Evolutionary conservation across 2,329 filamentous ascomycete species (phyloP).

Genomic region (Pseudogymnoascus sp.): DNA sequence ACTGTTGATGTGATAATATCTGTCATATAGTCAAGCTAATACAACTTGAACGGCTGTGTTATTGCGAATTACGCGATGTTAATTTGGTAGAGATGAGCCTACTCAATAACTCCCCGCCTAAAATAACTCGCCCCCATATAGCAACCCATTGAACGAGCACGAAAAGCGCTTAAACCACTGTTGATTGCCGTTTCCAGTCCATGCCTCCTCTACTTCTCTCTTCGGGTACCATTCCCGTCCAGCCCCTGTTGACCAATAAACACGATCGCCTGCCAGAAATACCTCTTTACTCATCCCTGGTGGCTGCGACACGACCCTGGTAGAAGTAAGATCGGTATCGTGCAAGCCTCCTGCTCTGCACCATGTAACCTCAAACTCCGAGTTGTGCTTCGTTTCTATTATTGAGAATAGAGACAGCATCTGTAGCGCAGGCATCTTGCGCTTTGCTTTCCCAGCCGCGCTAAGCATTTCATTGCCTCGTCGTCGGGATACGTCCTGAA

Average conservation of each 20-base stretch:
- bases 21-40: not conserved
- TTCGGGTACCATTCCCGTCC: not conserved
- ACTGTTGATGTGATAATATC: not conserved
- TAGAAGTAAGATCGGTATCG: too few species aligned
- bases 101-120: too few species aligned
- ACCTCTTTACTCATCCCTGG: not conserved
- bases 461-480: not conserved
- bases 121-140: not conserved
- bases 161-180: not conserved
- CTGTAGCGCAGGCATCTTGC: not conserved
- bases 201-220: not conserved
- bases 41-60: not conserved
- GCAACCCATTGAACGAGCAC: too few species aligned
- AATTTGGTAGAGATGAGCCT: not conserved
- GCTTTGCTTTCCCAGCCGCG: not conserved
- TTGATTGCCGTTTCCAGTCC: not conserved
- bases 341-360: not conserved
- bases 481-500: not conserved
- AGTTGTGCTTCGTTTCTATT: too few species aligned
- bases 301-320: not conserved
- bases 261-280: not conserved
- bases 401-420: too few species aligned
- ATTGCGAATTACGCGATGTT: not conserved
- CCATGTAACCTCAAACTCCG: not conserved
- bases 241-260: too few species aligned